Conservation (phyloP, 2,329 filamentous ascomycete species). For the Microcyclospora pomicola region DNA sequence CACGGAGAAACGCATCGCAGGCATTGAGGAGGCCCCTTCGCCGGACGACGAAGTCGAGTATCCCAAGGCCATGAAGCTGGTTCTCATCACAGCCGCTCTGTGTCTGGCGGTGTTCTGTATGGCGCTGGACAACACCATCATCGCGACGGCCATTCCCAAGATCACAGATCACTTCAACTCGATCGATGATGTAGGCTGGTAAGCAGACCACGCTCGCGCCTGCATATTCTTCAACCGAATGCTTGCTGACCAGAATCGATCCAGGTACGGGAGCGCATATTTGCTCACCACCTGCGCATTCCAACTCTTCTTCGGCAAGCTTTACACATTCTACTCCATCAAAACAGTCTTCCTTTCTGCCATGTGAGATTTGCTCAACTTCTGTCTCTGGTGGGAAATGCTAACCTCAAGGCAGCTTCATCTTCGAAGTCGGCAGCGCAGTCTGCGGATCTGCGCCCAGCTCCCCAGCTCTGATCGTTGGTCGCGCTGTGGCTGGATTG, state of each 20-base stretch:
- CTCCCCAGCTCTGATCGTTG: constrained; percentile 37
- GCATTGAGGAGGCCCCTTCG: constrained; percentile 6
- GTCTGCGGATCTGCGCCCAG: constrained; percentile 39
- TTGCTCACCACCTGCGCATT: constrained; percentile 29
- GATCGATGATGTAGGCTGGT: constrained; percentile 33
- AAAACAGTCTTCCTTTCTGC: constrained; percentile 34
- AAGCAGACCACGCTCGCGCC: constrained; percentile 9
- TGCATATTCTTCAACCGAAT: constrained; percentile 19
- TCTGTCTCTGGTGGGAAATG: too few relatives aligned
- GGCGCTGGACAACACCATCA: constrained; percentile 33
- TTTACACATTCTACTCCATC: constrained; percentile 34
- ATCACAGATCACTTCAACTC: constrained; percentile 36
- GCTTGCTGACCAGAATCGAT: constrained; percentile 31
- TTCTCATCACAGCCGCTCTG: constrained; percentile 23
- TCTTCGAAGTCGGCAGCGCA: constrained; percentile 40
- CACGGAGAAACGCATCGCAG: constrained; percentile 9
- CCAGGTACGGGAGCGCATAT: constrained; percentile 29
- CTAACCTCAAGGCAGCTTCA: constrained; percentile 19
- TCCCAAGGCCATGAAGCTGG: constrained; percentile 20
- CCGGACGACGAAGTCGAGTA: constrained; percentile 22
- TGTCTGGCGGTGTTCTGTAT: constrained; percentile 24
- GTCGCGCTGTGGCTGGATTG: constrained; percentile 37
- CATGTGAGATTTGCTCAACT: too few relatives aligned
- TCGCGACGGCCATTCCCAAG: constrained; percentile 33
- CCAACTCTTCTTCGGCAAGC: constrained; percentile 33